These are phyloP conservation scores for Arabidopsis hybrid DNA, from an alignment of 441 rosid species.

Conservation along the genomic window DNA sequence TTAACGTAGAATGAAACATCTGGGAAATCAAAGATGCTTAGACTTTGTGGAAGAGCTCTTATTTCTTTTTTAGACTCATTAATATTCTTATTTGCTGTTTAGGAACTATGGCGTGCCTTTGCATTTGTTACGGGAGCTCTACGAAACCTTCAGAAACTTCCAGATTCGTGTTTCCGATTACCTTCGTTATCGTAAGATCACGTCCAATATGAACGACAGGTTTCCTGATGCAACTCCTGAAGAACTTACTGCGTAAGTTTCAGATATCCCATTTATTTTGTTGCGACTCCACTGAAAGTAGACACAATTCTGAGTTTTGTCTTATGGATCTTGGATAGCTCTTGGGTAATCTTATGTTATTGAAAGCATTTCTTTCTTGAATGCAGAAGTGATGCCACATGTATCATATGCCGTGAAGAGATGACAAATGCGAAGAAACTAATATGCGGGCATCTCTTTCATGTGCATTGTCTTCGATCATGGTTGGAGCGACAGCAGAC, in stretches of 20 bases:
- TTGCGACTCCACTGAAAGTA: constrained; percentile 6
- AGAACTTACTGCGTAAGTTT: constrained; percentile 84
- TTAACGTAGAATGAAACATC: background rate
- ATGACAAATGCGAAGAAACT: constrained; percentile 94
- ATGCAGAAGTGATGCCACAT: constrained; percentile 93
- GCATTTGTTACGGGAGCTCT: constrained; percentile 94
- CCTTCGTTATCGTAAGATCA: constrained; percentile 86
- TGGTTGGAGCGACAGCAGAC: constrained; percentile 99
- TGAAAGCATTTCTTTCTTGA: constrained; percentile 35
- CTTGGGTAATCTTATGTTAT: constrained; percentile 28
- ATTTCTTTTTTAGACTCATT: background rate
- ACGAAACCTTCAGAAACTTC: constrained; percentile 96
- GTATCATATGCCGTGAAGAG: constrained; percentile 99
- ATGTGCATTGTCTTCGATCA: constrained; percentile 96
- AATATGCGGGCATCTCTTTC: constrained; percentile 94
- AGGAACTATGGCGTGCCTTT: constrained; percentile 98
- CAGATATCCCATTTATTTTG: constrained; percentile 12
- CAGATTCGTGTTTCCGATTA: constrained; percentile 94
- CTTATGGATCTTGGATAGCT: constrained; percentile 10
- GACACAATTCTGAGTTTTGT: constrained; percentile 1
- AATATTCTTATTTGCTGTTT: constrained; percentile 14
- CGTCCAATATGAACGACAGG: constrained; percentile 97
- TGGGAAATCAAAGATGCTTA: constrained; percentile 11
- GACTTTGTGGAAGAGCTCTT: constrained; percentile 1
- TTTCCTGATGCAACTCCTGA: constrained; percentile 97